These are phyloP conservation scores for Fagopyrum esculentum DNA, from an alignment of 148 eudicot species.

Conservation along the genomic window DNA sequence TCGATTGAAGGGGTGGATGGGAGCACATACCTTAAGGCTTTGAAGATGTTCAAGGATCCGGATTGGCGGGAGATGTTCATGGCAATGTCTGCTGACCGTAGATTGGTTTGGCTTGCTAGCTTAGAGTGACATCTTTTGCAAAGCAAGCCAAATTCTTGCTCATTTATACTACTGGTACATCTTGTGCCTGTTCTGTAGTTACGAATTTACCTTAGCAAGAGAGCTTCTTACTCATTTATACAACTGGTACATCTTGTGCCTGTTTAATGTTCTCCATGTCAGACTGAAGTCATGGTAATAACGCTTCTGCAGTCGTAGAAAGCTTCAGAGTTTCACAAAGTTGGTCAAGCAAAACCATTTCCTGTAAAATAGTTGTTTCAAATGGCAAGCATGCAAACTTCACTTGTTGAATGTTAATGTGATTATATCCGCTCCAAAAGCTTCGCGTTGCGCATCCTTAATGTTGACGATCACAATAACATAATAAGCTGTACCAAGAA, in stretches of 20 bases:
- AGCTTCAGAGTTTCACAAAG: neutral
- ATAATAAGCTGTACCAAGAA: neutral
- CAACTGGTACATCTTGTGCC: neutral
- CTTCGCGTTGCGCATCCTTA: no score
- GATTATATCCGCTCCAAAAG: no score
- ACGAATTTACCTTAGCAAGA: neutral
- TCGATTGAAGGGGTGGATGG: conserved; percentile 26
- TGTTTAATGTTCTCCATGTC: neutral
- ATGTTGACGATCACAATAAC: neutral
- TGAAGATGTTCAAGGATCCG: conserved; percentile 28
- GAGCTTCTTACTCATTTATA: neutral
- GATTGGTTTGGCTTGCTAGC: conserved; percentile 29
- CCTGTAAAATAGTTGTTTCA: neutral
- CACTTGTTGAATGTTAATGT: neutral
- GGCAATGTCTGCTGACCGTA: conserved; percentile 28
- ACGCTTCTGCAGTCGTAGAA: neutral
- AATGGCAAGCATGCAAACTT: neutral
- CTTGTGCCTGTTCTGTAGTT: neutral
- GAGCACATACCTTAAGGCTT: conserved; percentile 22
- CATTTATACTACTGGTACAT: no score
- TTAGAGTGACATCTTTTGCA: conserved; percentile 16
- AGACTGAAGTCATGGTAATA: neutral
- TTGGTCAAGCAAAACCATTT: neutral
- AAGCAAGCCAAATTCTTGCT: neutral
- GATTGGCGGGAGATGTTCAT: conserved; percentile 29